These are phyloP conservation scores for Saturnispora dispora DNA, from an alignment of 805 yeast genomes.

Conservation along the genomic window DNA sequence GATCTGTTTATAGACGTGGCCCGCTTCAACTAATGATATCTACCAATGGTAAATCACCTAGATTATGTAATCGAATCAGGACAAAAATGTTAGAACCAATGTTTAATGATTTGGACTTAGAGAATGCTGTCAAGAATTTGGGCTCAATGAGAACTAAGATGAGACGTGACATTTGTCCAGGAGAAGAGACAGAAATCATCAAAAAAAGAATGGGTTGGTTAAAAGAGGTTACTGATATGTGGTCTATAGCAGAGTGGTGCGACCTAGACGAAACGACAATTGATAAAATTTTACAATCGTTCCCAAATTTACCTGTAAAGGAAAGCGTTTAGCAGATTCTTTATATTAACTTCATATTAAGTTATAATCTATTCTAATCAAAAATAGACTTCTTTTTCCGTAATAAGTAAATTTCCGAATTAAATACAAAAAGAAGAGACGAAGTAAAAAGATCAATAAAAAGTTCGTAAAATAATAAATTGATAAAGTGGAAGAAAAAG, in stretches of 20 bases:
- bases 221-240: slow-evolving; percentile 51
- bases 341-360: background rate
- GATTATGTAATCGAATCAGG: slow-evolving; percentile 56
- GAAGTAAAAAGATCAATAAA: slow-evolving; percentile 2
- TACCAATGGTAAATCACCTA: slow-evolving; percentile 75
- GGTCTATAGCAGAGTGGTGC: slow-evolving; percentile 53
- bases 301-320: slow-evolving; percentile 39
- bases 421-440: slow-evolving; percentile 5
- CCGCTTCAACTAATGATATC: slow-evolving; percentile 72
- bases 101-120: slow-evolving; percentile 35
- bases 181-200: slow-evolving; percentile 39
- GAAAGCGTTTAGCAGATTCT: background rate
- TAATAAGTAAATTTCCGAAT: background rate
- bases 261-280: slow-evolving; percentile 28
- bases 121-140: slow-evolving; percentile 51
- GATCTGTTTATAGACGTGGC: slow-evolving; percentile 66
- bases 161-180: slow-evolving; percentile 33
- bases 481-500: background rate
- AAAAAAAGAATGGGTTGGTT: slow-evolving; percentile 67
- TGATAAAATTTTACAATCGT: slow-evolving; percentile 35
- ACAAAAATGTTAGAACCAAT: slow-evolving; percentile 41
- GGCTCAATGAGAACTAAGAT: slow-evolving; percentile 45
- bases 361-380: background rate
- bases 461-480: background rate
- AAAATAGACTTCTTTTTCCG: background rate